Percentiles rank a stretch among this genome's conserved stretches.
Conservation (phyloP, 305 asterid genomes). For the Ilex paraguariensis region DNA sequence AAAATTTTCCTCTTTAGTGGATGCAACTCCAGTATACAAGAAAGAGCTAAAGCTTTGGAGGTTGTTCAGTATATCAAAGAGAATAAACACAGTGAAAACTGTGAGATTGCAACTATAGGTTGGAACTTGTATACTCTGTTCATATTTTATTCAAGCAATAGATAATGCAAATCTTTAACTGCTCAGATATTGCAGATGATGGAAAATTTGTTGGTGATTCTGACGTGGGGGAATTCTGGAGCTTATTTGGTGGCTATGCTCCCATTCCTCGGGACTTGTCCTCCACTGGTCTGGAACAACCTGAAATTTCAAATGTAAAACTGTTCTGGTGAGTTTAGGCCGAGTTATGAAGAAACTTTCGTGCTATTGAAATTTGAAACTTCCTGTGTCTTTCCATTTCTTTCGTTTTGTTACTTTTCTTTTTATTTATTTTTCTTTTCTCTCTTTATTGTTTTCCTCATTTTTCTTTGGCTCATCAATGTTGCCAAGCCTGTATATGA, state of each 20-base stretch:
- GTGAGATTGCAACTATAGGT: constrained; percentile 89
- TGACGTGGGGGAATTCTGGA: constrained; percentile 94
- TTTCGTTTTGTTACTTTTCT: too few species aligned
- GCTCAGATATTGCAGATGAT: constrained; percentile 54
- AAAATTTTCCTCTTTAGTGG: constrained; percentile 85
- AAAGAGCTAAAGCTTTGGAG: constrained; percentile 92
- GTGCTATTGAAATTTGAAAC: neutral
- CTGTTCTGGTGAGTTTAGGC: constrained; percentile 46
- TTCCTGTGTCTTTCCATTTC: neutral
- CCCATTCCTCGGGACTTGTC: constrained; percentile 72
- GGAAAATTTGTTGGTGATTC: constrained; percentile 92
- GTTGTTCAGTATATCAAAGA: constrained; percentile 83
- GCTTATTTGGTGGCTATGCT: constrained; percentile 94
- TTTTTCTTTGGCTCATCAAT: too few species aligned
- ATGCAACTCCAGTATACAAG: constrained; percentile 81
- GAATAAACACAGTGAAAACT: constrained; percentile 72
- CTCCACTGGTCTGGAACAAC: constrained; percentile 26
- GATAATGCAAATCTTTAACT: constrained; percentile 5
- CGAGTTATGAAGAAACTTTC: too few species aligned
- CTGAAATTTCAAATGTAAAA: constrained; percentile 23
- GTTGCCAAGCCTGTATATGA: too few species aligned
- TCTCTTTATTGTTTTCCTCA: too few species aligned
- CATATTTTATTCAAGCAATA: neutral
- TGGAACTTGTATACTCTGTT: constrained; percentile 6
- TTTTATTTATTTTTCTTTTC: neutral